These are phyloP conservation scores for Edaphochlamys debaryana DNA, from an alignment of 139 green algal species.

Conservation along the genomic window DNA sequence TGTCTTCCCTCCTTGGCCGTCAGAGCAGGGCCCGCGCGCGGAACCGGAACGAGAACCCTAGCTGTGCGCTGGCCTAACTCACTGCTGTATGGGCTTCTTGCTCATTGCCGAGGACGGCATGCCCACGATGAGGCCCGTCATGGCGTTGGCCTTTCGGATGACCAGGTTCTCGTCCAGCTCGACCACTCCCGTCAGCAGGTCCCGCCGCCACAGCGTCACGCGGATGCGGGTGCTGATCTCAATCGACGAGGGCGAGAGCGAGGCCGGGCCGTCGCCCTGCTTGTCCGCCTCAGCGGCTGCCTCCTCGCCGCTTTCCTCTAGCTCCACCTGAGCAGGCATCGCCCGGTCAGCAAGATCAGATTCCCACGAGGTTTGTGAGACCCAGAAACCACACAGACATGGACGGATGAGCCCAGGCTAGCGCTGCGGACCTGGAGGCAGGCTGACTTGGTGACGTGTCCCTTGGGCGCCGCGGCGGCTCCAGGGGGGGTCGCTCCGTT, in stretches of 20 bases:
- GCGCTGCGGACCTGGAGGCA: background rate
- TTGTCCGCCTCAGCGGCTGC: background rate
- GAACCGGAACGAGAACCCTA: too few species aligned
- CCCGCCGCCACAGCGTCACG: slow-evolving; percentile 41
- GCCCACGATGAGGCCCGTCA: slow-evolving; percentile 37
- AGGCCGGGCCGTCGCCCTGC: too few species aligned
- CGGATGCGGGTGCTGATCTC: background rate
- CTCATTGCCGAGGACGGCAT: slow-evolving; percentile 2
- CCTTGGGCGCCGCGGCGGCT: background rate
- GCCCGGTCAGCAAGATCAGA: too few species aligned
- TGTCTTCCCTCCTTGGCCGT: too few species aligned
- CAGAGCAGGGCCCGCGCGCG: too few species aligned
- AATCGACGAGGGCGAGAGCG: too few species aligned
- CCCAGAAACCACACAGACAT: too few species aligned
- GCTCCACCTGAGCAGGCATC: background rate
- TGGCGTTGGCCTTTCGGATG: slow-evolving; percentile 2
- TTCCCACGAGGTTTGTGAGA: too few species aligned
- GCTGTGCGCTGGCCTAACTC: background rate
- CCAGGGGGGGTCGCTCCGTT: background rate
- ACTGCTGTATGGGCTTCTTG: slow-evolving; percentile 18
- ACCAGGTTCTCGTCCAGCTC: slow-evolving; percentile 47
- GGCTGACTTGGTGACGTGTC: background rate
- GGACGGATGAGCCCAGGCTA: too few species aligned
- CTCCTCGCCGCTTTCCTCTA: background rate
- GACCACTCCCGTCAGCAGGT: slow-evolving; percentile 39